Conservation (phyloP, 148 eudicot species). For the Rhododendron molle region DNA sequence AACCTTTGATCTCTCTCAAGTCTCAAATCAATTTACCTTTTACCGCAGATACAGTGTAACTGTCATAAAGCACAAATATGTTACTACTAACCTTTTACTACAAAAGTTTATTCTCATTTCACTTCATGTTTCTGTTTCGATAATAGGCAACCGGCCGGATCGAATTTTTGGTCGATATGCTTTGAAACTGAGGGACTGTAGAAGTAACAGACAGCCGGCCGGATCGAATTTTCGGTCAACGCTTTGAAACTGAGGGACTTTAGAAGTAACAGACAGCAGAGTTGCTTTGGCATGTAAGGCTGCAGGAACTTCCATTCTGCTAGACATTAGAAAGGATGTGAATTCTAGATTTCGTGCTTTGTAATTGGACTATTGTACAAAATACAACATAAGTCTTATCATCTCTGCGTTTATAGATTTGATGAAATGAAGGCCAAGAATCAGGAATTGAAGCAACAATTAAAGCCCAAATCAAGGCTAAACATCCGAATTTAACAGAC, state of each 20-base stretch:
- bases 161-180: not conserved
- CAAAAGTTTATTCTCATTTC: not conserved
- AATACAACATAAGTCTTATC: not conserved
- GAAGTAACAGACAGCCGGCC: not conserved
- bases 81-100: not conserved
- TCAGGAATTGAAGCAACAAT: too few relatives aligned
- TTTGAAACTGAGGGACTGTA: not conserved
- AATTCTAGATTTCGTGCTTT: not conserved
- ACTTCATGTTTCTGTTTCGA: not conserved
- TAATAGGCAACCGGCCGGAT: not conserved
- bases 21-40: not conserved
- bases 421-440: too few relatives aligned
- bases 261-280: not conserved
- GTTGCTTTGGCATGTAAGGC: not conserved
- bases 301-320: not conserved
- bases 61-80: not conserved
- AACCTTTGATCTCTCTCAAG: not conserved
- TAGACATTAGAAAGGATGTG: not conserved
- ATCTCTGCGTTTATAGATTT: not conserved
- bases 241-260: not conserved
- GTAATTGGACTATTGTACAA: not conserved
- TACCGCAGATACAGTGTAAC: not conserved
- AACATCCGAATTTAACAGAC: too few relatives aligned
- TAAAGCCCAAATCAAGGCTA: too few relatives aligned
- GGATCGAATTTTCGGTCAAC: not conserved